phyloP scores from a whole-genome alignment of 1,139 yeast genomes.

The Meyerozyma guilliermondii region DNA sequence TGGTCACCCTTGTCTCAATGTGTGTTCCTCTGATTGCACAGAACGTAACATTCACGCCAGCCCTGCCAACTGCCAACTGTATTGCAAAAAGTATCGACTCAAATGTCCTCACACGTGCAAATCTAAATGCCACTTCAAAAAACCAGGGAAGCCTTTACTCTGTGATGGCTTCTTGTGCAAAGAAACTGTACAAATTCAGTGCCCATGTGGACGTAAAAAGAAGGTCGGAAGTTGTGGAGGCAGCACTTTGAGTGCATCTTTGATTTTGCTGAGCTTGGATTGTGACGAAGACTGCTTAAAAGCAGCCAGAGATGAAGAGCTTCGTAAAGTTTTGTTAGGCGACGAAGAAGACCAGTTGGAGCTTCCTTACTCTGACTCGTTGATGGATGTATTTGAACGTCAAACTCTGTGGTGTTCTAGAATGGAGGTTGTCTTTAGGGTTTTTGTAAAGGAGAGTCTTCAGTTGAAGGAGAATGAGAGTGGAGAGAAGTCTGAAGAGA shows the following conservation, averaged over 20 bases:
- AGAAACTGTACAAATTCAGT: constrained; percentile 45
- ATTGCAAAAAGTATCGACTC: constrained; percentile 47
- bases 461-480: constrained; percentile 14
- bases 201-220: constrained; percentile 60
- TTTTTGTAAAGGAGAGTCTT: constrained; percentile 16
- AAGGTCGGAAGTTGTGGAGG: constrained; percentile 52
- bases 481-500: neutral
- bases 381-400: constrained; percentile 37
- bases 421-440: constrained; percentile 49
- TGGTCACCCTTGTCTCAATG: constrained; percentile 69
- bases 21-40: constrained; percentile 45
- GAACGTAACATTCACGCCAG: constrained; percentile 25
- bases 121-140: constrained; percentile 59
- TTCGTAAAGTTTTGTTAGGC: constrained; percentile 52
- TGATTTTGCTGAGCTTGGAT: constrained; percentile 32
- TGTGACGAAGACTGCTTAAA: constrained; percentile 74
- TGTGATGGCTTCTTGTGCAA: constrained; percentile 42
- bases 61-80: constrained; percentile 44
- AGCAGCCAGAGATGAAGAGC: constrained; percentile 52
- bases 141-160: constrained; percentile 25
- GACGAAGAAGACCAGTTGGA: constrained; percentile 9
- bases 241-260: constrained; percentile 20
- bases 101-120: constrained; percentile 65
- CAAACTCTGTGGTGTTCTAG: constrained; percentile 63
- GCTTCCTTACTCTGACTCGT: constrained; percentile 38